These are phyloP conservation scores for Mucor lusitanicus DNA, from an alignment of 371 early-diverging fungal genomes.

Conservation along the genomic window DNA sequence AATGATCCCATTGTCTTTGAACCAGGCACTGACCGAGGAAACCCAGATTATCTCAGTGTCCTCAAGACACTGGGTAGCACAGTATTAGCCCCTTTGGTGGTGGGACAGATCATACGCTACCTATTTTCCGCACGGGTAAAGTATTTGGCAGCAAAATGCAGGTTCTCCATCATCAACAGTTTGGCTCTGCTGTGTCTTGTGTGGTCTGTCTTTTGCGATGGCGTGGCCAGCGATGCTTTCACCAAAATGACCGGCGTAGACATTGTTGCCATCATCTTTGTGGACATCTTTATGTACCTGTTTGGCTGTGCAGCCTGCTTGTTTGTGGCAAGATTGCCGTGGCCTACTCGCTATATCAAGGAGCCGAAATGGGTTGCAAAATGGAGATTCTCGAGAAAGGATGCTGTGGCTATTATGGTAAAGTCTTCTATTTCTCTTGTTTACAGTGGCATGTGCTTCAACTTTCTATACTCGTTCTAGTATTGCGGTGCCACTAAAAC, in stretches of 20 bases:
- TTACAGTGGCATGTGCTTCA: background rate
- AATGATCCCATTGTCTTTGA: slow-evolving; percentile 38
- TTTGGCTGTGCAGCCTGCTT: slow-evolving; percentile 47
- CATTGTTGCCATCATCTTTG: slow-evolving; percentile 60
- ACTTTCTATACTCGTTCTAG: slow-evolving; percentile 11
- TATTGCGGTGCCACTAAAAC: slow-evolving; percentile 79
- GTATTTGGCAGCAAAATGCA: slow-evolving; percentile 47
- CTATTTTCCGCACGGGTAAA: slow-evolving; percentile 54
- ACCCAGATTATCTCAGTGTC: slow-evolving; percentile 54
- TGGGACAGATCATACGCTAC: slow-evolving; percentile 67
- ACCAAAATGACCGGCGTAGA: slow-evolving; percentile 49
- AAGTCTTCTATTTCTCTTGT: background rate
- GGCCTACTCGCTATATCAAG: slow-evolving; percentile 21
- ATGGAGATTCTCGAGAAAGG: slow-evolving; percentile 47
- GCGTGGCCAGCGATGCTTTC: slow-evolving; percentile 62
- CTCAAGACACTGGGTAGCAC: slow-evolving; percentile 61
- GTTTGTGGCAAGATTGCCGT: slow-evolving; percentile 43
- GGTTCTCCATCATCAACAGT: slow-evolving; percentile 61
- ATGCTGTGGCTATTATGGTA: slow-evolving; percentile 61
- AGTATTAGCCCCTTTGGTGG: slow-evolving; percentile 64
- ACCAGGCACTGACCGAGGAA: slow-evolving; percentile 45
- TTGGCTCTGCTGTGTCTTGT: slow-evolving; percentile 65
- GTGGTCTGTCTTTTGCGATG: slow-evolving; percentile 78
- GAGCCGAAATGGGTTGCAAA: slow-evolving; percentile 30
- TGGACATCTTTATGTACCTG: slow-evolving; percentile 54